These are phyloP conservation scores for Arthrobotrys sinensis DNA, from an alignment of 2,329 filamentous ascomycete species.

Conservation along the genomic window DNA sequence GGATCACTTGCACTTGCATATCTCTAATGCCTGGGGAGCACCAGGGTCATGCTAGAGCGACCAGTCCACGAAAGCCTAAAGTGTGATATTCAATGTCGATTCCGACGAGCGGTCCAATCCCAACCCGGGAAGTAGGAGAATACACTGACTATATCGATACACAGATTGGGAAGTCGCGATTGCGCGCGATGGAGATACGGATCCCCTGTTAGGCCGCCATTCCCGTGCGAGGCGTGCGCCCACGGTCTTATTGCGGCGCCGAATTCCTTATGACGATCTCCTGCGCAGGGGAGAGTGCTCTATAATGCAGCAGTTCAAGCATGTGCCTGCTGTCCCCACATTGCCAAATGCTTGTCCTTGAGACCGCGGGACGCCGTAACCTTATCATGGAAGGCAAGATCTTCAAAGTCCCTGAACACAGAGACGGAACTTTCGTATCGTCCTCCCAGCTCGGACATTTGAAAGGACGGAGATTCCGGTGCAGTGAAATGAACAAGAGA, in stretches of 20 bases:
- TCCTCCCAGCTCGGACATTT: background rate
- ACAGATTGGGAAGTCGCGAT: conserved; percentile 59
- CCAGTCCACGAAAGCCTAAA: conserved; percentile 48
- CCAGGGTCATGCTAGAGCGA: conserved; percentile 30
- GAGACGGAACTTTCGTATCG: background rate
- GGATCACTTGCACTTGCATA: conserved; percentile 29
- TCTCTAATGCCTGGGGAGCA: conserved; percentile 27
- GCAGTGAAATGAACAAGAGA: background rate
- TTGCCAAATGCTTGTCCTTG: conserved; percentile 33
- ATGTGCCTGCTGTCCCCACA: conserved; percentile 36
- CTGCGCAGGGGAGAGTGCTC: conserved; percentile 23
- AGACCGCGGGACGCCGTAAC: conserved; percentile 19
- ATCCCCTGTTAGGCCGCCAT: conserved; percentile 60
- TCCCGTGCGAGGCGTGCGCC: conserved; percentile 52
- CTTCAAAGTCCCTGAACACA: background rate
- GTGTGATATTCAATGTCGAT: conserved; percentile 41
- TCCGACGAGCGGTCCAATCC: conserved; percentile 45
- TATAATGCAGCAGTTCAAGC: conserved; percentile 34
- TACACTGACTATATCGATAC: conserved; percentile 10
- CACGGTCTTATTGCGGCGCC: conserved; percentile 26
- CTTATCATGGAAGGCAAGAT: conserved; percentile 46
- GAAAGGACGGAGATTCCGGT: conserved; percentile 1
- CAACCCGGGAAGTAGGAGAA: conserved; percentile 58
- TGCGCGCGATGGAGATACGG: conserved; percentile 42
- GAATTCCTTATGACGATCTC: conserved; percentile 42